phyloP scores from a whole-genome alignment of 371 early-diverging fungal genomes.

The Cokeromyces recurvatus region DNA sequence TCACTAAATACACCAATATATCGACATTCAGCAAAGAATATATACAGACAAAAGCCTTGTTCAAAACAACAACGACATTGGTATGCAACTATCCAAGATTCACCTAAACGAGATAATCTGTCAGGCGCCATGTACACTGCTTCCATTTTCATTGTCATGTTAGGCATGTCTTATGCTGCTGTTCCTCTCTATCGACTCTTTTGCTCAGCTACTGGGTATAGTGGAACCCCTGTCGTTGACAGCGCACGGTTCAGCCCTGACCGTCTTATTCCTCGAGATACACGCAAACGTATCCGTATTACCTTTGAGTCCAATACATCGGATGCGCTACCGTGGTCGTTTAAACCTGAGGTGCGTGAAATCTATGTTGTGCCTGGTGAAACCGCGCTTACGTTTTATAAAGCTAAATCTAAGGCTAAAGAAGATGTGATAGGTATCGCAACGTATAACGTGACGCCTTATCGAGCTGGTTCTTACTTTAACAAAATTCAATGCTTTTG shows the following conservation, averaged over 20 bases:
- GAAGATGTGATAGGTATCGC: conserved; percentile 95
- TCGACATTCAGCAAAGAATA: too few relatives aligned
- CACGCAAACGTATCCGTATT: conserved; percentile 67
- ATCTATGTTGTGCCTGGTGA: conserved; percentile 92
- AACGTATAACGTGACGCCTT: conserved; percentile 95
- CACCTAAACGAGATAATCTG: conserved; percentile 28
- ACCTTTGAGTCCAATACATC: conserved; percentile 84
- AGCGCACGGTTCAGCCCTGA: conserved; percentile 50
- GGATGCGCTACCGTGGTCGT: conserved; percentile 84
- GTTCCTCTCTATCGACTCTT: conserved; percentile 95
- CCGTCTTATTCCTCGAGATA: conserved; percentile 55
- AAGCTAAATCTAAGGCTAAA: conserved; percentile 88
- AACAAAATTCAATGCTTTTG: conserved; percentile 99
- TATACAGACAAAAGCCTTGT: too few relatives aligned
- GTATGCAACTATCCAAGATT: too few relatives aligned
- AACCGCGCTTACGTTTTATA: conserved; percentile 95
- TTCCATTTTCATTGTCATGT: conserved; percentile 75
- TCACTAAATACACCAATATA: too few relatives aligned
- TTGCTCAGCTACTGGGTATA: conserved; percentile 89
- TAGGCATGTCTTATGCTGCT: conserved; percentile 92
- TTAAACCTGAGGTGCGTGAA: conserved; percentile 83
- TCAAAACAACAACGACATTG: too few relatives aligned
- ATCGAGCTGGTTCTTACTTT: conserved; percentile 88
- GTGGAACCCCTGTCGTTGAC: conserved; percentile 79
- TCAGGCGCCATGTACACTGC: conserved; percentile 70